Evolutionary conservation across 495 filamentous ascomycete genomes (phyloP), one percentile per base, ranked within the genome.

Genomic region (Talaromyces wortmannii): DNA sequence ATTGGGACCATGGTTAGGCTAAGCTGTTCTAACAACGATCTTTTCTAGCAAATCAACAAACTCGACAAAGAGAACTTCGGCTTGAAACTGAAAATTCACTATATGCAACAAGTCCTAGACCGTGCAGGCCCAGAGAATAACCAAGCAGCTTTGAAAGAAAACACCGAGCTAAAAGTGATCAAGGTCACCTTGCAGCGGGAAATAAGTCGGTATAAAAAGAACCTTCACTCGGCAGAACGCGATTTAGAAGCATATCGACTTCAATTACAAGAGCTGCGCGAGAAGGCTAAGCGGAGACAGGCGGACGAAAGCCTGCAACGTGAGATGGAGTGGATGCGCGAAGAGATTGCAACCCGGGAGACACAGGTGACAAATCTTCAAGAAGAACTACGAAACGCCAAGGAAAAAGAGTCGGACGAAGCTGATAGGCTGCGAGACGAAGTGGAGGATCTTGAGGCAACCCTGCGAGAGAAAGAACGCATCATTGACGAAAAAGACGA

Each of bases 11-110:
- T 1, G 8, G 2, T 40, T 40, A 2, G 13, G 5, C 8, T 10
- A 40, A 40, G 13, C 8, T 40, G 36, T 8, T 40, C 36, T 40
- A 40, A 40, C 36, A 40, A 40, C 36, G 8, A 13, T 40, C 2
- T 40, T 40, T 17, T 33, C 30, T 55, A 87, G 84, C 82, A 84
- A 55, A 92, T 98, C 61, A 90, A 96, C 68, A 88, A 87, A 63
- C 91, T 97, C 57, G 90, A 97, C 67, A 98, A 97, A 73, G 77
- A 78, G 56, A 97, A 97, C 62, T 98, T 96, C 63, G 95, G 95
- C 57, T 77, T 98, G 42, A 98, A 98, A 70, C 80, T 98, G 55
- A 97, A 96, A 71, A 94, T 97, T 42, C 92, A 96, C 70, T 97
- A 92, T 62, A 76, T 98, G 30, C 91, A 92, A 68, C 90, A 97